phyloP scores from a whole-genome alignment of 2,329 filamentous ascomycete species.

The Apiospora malaysiana region DNA sequence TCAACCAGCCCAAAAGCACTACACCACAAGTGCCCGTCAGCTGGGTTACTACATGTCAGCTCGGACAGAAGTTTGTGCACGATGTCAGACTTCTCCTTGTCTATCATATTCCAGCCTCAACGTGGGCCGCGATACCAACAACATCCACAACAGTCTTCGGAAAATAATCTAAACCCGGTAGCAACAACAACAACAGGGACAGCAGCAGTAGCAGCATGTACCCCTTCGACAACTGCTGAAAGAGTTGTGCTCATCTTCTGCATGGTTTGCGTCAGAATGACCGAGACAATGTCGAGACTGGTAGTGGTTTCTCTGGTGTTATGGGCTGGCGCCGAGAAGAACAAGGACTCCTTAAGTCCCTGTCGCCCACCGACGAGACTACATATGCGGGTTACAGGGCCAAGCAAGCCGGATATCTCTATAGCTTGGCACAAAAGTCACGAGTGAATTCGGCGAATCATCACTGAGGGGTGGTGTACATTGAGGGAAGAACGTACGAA shows the following conservation, averaged over 20 bases:
- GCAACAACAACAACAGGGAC: neutral
- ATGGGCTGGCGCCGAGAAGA: neutral
- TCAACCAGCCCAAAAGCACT: neutral
- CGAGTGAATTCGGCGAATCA: neutral
- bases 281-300: conserved; percentile 1
- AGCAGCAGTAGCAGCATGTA: neutral
- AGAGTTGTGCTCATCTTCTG: neutral
- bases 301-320: neutral
- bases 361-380: neutral
- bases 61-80: neutral
- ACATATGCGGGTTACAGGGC: neutral
- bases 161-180: neutral
- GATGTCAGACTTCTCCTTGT: neutral
- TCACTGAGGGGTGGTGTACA: neutral
- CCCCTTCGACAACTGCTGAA: neutral
- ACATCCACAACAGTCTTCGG: neutral
- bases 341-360: neutral
- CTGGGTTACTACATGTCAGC: neutral
- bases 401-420: neutral
- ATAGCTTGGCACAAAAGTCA: neutral
- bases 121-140: neutral
- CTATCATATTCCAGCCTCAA: neutral
- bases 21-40: neutral
- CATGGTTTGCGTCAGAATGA: neutral
- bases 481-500: too few species aligned